phyloP scores from a whole-genome alignment of 2,329 filamentous ascomycete species.

The Spiromastix sp. region DNA sequence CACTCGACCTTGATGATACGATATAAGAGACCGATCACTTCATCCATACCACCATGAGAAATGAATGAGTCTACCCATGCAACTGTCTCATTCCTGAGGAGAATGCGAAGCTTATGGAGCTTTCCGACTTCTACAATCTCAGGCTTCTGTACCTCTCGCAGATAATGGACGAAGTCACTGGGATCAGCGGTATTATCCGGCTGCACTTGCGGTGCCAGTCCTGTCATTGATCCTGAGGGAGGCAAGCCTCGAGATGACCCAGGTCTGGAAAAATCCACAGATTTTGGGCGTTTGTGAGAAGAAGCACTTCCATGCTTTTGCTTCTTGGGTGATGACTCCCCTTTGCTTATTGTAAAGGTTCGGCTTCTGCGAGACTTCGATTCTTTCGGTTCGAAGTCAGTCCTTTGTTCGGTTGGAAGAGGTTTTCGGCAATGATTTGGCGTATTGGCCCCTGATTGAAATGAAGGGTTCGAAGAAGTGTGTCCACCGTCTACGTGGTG shows the following conservation, averaged over 20 bases:
- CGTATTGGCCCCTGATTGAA: conserved; percentile 12
- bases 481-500: conserved; percentile 59
- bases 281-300: conserved; percentile 60
- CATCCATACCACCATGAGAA: conserved; percentile 78
- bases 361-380: conserved; percentile 48
- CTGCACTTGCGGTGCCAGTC: conserved; percentile 37
- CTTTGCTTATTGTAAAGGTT: conserved; percentile 68
- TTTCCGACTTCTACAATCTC: conserved; percentile 86
- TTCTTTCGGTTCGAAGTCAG: conserved; percentile 24
- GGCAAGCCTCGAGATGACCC: conserved; percentile 48
- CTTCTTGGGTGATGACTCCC: conserved; percentile 66
- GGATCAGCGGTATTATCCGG: conserved; percentile 66
- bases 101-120: conserved; percentile 79
- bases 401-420: not conserved
- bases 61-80: conserved; percentile 93
- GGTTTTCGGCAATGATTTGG: too few relatives aligned
- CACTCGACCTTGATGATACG: conserved; percentile 94
- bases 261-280: conserved; percentile 56
- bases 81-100: conserved; percentile 90
- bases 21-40: conserved; percentile 76
- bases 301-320: conserved; percentile 55
- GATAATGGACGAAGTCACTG: conserved; percentile 74
- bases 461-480: conserved; percentile 34
- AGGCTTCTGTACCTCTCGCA: conserved; percentile 70
- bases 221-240: conserved; percentile 46